Evolutionary conservation across 148 eudicot genomes (phyloP).

Genomic region (Bassia scoparia): DNA sequence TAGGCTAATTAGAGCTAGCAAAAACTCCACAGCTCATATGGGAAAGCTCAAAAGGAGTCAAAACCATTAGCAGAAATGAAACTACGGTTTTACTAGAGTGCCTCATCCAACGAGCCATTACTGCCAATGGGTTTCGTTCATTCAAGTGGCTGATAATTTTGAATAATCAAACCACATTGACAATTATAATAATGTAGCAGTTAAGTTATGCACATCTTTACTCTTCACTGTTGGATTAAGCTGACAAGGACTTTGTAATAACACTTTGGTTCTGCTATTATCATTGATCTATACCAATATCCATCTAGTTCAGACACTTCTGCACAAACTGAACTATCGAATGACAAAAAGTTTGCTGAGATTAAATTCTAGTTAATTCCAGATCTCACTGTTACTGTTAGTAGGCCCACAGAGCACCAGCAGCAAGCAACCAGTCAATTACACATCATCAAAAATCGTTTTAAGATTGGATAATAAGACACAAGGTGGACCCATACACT

Average conservation of each 20-base stretch:
- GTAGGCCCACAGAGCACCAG: constrained; percentile 16
- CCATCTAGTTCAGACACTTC: neutral
- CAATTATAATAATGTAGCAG: neutral
- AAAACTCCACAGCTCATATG: neutral
- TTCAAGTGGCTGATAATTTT: neutral
- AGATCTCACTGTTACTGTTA: constrained; percentile 4
- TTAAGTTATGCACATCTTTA: neutral
- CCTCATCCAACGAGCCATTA: neutral
- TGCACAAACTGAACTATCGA: neutral
- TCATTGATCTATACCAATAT: neutral
- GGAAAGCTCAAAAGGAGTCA: neutral
- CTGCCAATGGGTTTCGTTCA: neutral
- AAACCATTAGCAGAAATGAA: neutral
- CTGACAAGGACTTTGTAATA: neutral
- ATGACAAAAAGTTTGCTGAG: neutral
- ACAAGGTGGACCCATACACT: constrained; percentile 18
- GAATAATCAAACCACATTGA: neutral
- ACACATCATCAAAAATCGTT: constrained; percentile 12
- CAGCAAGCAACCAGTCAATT: constrained; percentile 15
- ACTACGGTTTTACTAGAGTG: neutral
- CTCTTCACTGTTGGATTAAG: neutral
- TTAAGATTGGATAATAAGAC: constrained; percentile 14
- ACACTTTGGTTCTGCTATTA: neutral
- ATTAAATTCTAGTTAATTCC: neutral
- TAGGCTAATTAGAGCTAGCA: neutral